Percentiles rank a stretch among this genome's conserved stretches.
These are phyloP conservation scores for Leccinum pachyderme DNA, from an alignment of 1,284 basidiomycete genomes.

Conservation along the genomic window DNA sequence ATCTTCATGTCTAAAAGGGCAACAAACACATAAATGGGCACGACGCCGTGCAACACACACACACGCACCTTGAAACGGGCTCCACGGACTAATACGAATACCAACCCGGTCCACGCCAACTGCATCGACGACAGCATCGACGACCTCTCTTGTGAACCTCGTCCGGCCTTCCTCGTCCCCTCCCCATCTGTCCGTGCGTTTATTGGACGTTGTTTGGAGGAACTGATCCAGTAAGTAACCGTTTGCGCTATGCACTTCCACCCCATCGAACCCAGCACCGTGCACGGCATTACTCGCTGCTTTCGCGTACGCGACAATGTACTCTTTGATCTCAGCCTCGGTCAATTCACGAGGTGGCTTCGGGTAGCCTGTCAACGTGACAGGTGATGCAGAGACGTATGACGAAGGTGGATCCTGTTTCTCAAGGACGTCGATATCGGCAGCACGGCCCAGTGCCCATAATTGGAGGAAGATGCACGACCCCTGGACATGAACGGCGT, in stretches of 20 bases:
- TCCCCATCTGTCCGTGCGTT: conserved; percentile 53
- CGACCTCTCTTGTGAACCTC: conserved; percentile 45
- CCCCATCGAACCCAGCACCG: conserved; percentile 43
- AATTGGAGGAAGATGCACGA: conserved; percentile 32
- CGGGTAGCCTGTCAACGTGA: neutral
- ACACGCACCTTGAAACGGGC: conserved; percentile 34
- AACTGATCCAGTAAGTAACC: neutral
- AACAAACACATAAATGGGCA: conserved; percentile 7
- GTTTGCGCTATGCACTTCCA: neutral
- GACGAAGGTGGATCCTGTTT: neutral
- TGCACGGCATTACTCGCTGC: neutral
- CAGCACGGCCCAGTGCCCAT: conserved; percentile 14
- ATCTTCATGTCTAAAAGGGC: conserved; percentile 24
- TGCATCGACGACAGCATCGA: conserved; percentile 38
- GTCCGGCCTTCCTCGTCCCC: conserved; percentile 51
- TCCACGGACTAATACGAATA: conserved; percentile 57
- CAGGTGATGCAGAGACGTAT: neutral
- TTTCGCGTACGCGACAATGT: conserved; percentile 4
- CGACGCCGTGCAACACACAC: too few relatives aligned
- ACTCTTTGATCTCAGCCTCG: neutral
- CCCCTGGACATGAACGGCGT: conserved; percentile 42
- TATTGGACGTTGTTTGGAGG: neutral
- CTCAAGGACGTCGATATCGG: neutral
- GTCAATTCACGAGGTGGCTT: neutral
- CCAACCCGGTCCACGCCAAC: conserved; percentile 43